Evolutionary conservation across 2,329 filamentous ascomycete genomes (phyloP).

Genomic region (Trichoderma semiorbis): DNA sequence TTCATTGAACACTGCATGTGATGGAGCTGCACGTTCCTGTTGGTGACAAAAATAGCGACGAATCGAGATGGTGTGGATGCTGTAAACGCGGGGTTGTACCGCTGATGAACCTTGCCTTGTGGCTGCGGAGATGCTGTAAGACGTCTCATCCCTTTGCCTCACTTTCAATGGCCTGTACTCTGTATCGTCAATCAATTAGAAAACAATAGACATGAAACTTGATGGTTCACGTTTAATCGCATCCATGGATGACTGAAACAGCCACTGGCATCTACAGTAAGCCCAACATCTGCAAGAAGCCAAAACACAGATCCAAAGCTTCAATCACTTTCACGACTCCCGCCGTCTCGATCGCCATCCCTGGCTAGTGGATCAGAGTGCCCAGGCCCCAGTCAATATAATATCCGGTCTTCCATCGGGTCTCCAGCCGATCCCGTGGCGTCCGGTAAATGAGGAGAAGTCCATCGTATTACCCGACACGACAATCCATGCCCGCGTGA

Average conservation of each 20-base stretch:
- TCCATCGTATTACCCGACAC: conserved; percentile 5
- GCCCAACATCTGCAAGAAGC: neutral
- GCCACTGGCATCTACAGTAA: neutral
- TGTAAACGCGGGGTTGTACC: neutral
- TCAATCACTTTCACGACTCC: neutral
- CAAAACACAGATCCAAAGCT: neutral
- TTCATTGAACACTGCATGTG: neutral
- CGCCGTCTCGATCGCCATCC: neutral
- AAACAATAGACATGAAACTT: neutral
- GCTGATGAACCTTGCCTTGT: neutral
- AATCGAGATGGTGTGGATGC: neutral
- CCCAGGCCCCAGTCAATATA: conserved; percentile 2
- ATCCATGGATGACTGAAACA: neutral
- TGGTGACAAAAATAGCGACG: neutral
- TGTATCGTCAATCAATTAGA: neutral
- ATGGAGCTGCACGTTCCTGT: neutral
- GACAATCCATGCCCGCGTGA: conserved; percentile 10
- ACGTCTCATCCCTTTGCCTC: neutral
- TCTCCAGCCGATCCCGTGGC: conserved; percentile 18
- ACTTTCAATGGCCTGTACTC: neutral
- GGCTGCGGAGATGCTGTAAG: neutral
- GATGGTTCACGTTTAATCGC: neutral
- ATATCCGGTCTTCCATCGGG: conserved; percentile 2
- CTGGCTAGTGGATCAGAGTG: conserved; percentile 7
- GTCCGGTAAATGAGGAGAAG: conserved; percentile 15